Base-by-base conservation (phyloP, 495 filamentous ascomycete genomes). In the Jackrogersella multiformis region DNA sequence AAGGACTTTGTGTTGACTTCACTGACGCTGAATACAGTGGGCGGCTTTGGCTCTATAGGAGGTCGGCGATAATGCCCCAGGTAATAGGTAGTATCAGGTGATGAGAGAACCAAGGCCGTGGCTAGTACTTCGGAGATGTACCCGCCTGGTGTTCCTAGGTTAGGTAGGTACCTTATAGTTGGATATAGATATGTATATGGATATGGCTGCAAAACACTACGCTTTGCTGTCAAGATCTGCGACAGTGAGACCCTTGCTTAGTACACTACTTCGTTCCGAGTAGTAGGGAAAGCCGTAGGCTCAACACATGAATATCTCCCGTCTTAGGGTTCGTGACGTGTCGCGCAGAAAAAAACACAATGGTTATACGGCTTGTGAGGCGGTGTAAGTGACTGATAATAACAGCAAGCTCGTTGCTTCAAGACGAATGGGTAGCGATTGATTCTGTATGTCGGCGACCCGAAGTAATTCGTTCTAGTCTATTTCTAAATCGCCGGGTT, bases 241-340 rank as follows among this genome's bases (percentile, higher is more conserved):
- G 61, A 70, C 67, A 58, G 46, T 65, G 45, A 61, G 57, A 70
- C 56, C 66, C 66, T 69, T 45, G 52, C 61, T 65, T 63, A 59
- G 54, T 46, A 62, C 52, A n/a, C n/a, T n/a, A 44, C 57, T 57
- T 52, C 38, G 41, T 56, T 58, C 49, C 39, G 45, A 63, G 41
- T 58, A 28, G 24, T 21, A 26, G 57, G 28, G 41, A 42, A 65
- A 61, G 56, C 44, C 32, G 20, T 49, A 44, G 61, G 35, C 49
- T 12, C 35, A 54, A 26, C 52, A 20, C 42, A 54, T 46, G 41
- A 65, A 42, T 30, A 56, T 54, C 41, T 56, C 28, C 7, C 26
- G 41, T 61, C 42, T 38, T 15, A 52, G 56, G 23, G n/a, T 61
- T 49, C 56, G 58, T 69, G 66, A 69, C 66, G 67, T 66, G 61